Percentiles rank a stretch among this genome's conserved stretches.
phyloP scores from a whole-genome alignment of 306 rosid genomes.

The Trifolium pratense region DNA sequence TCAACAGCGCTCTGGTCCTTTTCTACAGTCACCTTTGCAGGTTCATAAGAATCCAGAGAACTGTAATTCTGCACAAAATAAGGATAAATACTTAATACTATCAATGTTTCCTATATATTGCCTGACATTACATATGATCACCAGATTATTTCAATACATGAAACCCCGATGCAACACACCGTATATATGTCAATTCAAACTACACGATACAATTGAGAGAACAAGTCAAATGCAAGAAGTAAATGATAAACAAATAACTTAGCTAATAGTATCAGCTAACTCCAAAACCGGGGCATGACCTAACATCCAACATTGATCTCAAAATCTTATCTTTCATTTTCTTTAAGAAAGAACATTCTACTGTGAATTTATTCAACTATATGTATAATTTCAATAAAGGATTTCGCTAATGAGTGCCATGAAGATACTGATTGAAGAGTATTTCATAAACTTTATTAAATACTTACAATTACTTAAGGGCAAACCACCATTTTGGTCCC shows the following conservation, averaged over 20 bases:
- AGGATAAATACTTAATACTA: constrained; percentile 28
- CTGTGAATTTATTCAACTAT: not conserved
- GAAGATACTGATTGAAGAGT: no score
- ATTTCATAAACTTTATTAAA: no score
- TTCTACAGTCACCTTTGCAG: constrained; percentile 59
- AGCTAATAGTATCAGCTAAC: not conserved
- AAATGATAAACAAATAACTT: constrained; percentile 12
- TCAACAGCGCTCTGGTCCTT: constrained; percentile 58
- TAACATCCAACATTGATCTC: not conserved
- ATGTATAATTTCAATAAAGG: not conserved
- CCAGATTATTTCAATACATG: constrained; percentile 19
- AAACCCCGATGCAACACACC: constrained; percentile 14
- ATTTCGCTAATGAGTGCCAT: not conserved
- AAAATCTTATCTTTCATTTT: constrained; percentile 1
- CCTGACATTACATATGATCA: constrained; percentile 29
- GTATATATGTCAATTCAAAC: constrained; percentile 19
- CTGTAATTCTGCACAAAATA: constrained; percentile 61
- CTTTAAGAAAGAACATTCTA: not conserved
- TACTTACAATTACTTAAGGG: no score
- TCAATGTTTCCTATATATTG: not conserved
- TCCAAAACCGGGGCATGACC: not conserved
- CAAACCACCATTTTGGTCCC: no score
- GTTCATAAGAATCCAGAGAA: constrained; percentile 74
- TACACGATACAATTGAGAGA: not conserved
- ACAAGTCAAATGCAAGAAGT: constrained; percentile 1